Evolutionary conservation across 345 rosid species (phyloP).

Genomic region (Ceriops tagal): DNA sequence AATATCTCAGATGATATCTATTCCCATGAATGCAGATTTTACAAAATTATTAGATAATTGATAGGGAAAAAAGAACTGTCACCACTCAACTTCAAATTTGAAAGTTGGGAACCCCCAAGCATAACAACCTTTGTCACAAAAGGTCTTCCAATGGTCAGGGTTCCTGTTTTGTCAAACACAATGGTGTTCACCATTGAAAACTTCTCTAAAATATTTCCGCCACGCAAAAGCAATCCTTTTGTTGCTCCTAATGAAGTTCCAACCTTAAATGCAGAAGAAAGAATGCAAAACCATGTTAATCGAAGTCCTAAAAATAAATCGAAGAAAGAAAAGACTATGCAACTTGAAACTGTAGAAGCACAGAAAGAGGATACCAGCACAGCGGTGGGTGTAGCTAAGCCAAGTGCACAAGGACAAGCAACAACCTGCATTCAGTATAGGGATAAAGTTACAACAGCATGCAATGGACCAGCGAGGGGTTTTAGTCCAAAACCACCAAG

Average conservation of each 20-base stretch:
- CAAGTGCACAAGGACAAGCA: slow-evolving; percentile 99
- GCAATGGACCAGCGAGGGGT: background rate
- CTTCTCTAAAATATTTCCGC: slow-evolving; percentile 86
- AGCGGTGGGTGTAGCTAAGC: slow-evolving; percentile 97
- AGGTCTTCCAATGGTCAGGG: slow-evolving; percentile 87
- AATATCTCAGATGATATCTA: background rate
- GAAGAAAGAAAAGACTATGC: slow-evolving; percentile 12
- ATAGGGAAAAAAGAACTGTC: background rate
- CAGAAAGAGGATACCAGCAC: slow-evolving; percentile 60
- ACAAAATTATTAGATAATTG: background rate
- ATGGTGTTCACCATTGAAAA: slow-evolving; percentile 73
- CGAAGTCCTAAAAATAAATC: slow-evolving; percentile 11
- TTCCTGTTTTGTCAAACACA: slow-evolving; percentile 95
- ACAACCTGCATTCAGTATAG: slow-evolving; percentile 57
- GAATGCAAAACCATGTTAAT: background rate
- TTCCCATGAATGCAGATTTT: background rate
- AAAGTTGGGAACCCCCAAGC: slow-evolving; percentile 25
- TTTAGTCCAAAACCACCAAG: slow-evolving; percentile 3
- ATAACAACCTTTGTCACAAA: slow-evolving; percentile 70
- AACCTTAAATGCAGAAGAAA: slow-evolving; percentile 37
- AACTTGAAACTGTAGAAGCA: slow-evolving; percentile 10
- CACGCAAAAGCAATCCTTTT: slow-evolving; percentile 87
- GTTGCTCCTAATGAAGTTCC: slow-evolving; percentile 97
- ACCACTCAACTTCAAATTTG: slow-evolving; percentile 52
- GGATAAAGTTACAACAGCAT: slow-evolving; percentile 16